Percentiles rank a stretch among this genome's conserved stretches.
Evolutionary conservation across 768 basidiomycete genomes (phyloP).

Genomic region (Rhizopogon rudus): DNA sequence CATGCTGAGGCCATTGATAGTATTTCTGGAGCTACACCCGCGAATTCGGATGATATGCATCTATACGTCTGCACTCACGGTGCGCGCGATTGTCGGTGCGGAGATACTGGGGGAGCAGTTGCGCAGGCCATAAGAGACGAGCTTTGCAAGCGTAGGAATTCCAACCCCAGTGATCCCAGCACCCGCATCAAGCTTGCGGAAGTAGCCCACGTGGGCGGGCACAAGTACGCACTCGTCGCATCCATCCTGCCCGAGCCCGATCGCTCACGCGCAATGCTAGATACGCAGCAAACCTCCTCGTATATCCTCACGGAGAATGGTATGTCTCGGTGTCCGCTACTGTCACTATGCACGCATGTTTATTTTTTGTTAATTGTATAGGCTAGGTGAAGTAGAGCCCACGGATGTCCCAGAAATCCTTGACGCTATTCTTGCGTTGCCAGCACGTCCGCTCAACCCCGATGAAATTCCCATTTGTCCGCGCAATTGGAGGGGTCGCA

Average conservation of each 20-base stretch:
- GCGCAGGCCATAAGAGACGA: conserved; percentile 50
- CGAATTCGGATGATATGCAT: conserved; percentile 24
- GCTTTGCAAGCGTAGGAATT: conserved; percentile 33
- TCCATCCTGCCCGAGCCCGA: neutral
- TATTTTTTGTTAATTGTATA: conserved; percentile 17
- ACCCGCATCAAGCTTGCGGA: conserved; percentile 49
- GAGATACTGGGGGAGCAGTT: conserved; percentile 56
- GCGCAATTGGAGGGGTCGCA: conserved; percentile 65
- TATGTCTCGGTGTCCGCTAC: conserved; percentile 23
- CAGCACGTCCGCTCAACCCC: conserved; percentile 21
- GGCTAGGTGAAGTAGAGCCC: conserved; percentile 60
- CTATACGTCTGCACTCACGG: conserved; percentile 80
- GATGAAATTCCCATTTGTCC: conserved; percentile 35
- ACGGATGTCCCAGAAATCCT: conserved; percentile 53
- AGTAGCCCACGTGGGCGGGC: conserved; percentile 79
- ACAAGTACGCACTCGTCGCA: conserved; percentile 50
- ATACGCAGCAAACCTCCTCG: conserved; percentile 63
- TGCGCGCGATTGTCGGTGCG: conserved; percentile 76
- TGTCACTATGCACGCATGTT: neutral
- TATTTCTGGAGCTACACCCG: neutral
- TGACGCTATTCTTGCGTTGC: conserved; percentile 33
- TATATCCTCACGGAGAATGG: conserved; percentile 75
- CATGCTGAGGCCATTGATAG: conserved; percentile 29
- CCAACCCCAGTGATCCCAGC: conserved; percentile 20
- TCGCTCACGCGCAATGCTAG: conserved; percentile 28